These are phyloP conservation scores for Amaranthus palmeri DNA, from an alignment of 148 eudicot genomes.

Conservation along the genomic window DNA sequence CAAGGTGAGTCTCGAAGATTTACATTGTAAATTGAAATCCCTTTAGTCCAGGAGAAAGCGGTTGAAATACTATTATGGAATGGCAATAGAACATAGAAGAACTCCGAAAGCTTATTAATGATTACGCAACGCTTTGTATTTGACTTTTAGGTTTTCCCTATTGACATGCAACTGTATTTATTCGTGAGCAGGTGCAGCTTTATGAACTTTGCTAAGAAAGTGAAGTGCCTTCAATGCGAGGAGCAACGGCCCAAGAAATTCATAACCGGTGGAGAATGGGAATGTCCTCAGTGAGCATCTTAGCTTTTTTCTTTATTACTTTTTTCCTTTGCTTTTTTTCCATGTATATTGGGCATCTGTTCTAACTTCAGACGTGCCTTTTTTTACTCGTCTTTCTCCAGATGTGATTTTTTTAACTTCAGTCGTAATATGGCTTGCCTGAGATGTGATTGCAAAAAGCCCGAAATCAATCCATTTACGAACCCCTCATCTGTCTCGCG, in stretches of 20 bases:
- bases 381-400: constrained; percentile 23
- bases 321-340: constrained; percentile 1
- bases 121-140: neutral
- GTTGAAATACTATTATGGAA: neutral
- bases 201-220: constrained; percentile 79
- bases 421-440: constrained; percentile 61
- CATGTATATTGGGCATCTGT: neutral
- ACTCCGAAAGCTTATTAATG: too few species aligned
- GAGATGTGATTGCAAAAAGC: constrained; percentile 76
- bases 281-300: constrained; percentile 85
- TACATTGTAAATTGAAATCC: neutral
- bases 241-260: constrained; percentile 63
- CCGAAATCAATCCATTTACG: constrained; percentile 26
- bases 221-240: constrained; percentile 69
- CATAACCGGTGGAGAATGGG: constrained; percentile 82
- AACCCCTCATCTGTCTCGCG: constrained; percentile 18
- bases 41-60: neutral
- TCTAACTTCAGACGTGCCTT: neutral
- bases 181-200: constrained; percentile 71
- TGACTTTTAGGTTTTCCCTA: neutral
- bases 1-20: constrained; percentile 41
- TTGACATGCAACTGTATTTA: constrained; percentile 11
- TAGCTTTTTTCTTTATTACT: constrained; percentile 6
- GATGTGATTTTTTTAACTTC: constrained; percentile 76
- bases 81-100: too few species aligned